These are phyloP conservation scores for Tympanopsis confertula DNA, from an alignment of 2,329 filamentous ascomycete species.

Conservation along the genomic window DNA sequence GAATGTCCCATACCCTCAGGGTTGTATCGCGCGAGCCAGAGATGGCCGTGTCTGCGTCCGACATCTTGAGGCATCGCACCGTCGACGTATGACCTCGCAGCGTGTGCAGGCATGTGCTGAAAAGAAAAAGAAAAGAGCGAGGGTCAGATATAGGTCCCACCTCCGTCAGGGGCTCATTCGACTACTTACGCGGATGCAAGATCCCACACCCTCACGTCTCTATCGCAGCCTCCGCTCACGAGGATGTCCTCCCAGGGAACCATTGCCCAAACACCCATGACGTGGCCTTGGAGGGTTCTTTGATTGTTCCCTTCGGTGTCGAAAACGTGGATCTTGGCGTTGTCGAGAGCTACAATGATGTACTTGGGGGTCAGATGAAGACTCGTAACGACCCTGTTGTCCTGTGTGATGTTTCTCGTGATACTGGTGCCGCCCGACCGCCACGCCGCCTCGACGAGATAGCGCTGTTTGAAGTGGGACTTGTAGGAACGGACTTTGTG, in stretches of 20 bases:
- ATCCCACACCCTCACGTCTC: conserved; percentile 95
- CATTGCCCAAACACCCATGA: conserved; percentile 99
- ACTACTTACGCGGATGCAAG: conserved; percentile 71
- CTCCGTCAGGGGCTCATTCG: background rate
- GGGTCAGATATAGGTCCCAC: conserved; percentile 2
- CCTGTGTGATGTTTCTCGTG: conserved; percentile 80
- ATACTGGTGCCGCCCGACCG: conserved; percentile 78
- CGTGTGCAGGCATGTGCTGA: conserved; percentile 64
- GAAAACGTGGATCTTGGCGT: conserved; percentile 97
- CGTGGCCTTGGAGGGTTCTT: conserved; percentile 82
- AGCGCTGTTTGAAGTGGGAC: conserved; percentile 94
- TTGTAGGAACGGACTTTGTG: conserved; percentile 73
- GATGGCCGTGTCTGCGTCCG: conserved; percentile 82
- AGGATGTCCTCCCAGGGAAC: conserved; percentile 92
- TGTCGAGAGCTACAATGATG: conserved; percentile 94
- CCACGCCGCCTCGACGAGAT: conserved; percentile 95
- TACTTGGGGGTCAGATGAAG: conserved; percentile 89
- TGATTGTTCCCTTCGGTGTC: conserved; percentile 81
- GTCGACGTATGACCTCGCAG: conserved; percentile 92
- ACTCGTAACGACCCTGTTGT: conserved; percentile 93
- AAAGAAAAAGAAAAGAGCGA: conserved; percentile 7
- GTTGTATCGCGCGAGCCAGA: conserved; percentile 94
- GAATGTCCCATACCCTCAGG: conserved; percentile 86
- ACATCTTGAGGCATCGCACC: conserved; percentile 95
- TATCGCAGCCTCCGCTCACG: conserved; percentile 90